These are phyloP conservation scores for Colletotrichum eremochloae DNA, from an alignment of 2,329 filamentous ascomycete genomes.

Conservation along the genomic window DNA sequence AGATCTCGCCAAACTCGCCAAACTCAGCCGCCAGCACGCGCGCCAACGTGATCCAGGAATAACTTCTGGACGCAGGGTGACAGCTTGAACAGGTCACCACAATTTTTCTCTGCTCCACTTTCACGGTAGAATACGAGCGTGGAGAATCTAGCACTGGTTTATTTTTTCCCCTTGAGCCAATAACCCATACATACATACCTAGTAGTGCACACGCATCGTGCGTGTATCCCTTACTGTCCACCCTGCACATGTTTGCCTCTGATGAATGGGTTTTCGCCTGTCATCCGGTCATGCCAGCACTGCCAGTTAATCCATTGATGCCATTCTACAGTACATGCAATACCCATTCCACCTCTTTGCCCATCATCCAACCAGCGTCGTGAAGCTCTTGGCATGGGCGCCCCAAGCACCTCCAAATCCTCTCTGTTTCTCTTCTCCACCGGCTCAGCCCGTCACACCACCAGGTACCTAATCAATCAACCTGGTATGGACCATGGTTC, in stretches of 20 bases:
- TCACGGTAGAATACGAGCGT: slow-evolving; percentile 35
- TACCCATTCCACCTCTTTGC: neutral
- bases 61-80: slow-evolving; percentile 4
- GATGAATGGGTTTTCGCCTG: neutral
- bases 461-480: slow-evolving; percentile 16
- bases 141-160: slow-evolving; percentile 9
- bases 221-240: slow-evolving; percentile 3
- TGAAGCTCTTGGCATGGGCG: slow-evolving; percentile 33
- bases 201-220: too few species aligned
- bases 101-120: slow-evolving; percentile 19
- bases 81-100: slow-evolving; percentile 2
- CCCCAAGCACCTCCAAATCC: slow-evolving; percentile 6
- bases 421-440: slow-evolving; percentile 1
- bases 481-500: slow-evolving; percentile 21
- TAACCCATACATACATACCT: neutral
- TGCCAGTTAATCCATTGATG: slow-evolving; percentile 10
- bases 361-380: slow-evolving; percentile 26
- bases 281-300: neutral
- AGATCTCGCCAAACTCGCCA: slow-evolving; percentile 27
- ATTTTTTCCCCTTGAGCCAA: slow-evolving; percentile 10
- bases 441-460: slow-evolving; percentile 30
- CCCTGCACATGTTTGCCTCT: slow-evolving; percentile 30
- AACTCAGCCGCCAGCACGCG: slow-evolving; percentile 7
- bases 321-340: neutral
- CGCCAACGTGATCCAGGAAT: slow-evolving; percentile 33